phyloP scores from a whole-genome alignment of 139 green algal species.

The Chlamydomonas schloesseri region DNA sequence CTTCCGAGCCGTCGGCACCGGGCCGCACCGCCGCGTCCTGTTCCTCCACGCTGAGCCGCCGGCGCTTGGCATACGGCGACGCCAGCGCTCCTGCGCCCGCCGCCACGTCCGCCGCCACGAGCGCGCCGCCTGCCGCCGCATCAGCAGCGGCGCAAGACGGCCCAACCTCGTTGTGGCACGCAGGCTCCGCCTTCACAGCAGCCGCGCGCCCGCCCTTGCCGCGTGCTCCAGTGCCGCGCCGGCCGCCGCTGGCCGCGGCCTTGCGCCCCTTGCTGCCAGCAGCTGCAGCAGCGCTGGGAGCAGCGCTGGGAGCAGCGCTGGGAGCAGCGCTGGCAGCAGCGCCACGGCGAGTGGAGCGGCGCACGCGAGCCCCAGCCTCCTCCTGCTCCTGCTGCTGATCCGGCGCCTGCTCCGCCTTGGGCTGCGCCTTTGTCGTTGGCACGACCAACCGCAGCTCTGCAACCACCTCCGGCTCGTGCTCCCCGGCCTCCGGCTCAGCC shows the following conservation, averaged over 20 bases:
- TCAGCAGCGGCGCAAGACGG: background rate
- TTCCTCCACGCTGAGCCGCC: background rate
- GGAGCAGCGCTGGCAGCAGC: too few relatives aligned
- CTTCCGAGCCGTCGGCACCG: background rate
- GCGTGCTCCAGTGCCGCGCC: background rate
- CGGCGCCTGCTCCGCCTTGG: too few relatives aligned
- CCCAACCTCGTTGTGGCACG: too few relatives aligned
- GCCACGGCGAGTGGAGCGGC: background rate
- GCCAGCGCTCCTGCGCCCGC: background rate
- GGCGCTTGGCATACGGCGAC: conserved; percentile 12
- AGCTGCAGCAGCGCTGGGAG: too few relatives aligned
- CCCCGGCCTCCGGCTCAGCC: too few relatives aligned
- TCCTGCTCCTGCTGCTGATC: background rate
- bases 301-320: too few relatives aligned
- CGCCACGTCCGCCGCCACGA: background rate
- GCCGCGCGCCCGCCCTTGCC: background rate
- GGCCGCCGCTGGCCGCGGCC: too few relatives aligned
- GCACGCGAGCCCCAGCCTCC: background rate
- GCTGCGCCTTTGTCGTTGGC: too few relatives aligned
- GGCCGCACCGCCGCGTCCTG: background rate
- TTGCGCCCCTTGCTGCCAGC: too few relatives aligned
- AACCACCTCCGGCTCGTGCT: too few relatives aligned
- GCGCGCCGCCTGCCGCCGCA: background rate
- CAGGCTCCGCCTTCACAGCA: background rate
- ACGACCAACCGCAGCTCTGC: too few relatives aligned